Evolutionary conservation across 139 green algal species (phyloP), one percentile per base, ranked within the genome.

Genomic region (Asterochloris sp.): DNA sequence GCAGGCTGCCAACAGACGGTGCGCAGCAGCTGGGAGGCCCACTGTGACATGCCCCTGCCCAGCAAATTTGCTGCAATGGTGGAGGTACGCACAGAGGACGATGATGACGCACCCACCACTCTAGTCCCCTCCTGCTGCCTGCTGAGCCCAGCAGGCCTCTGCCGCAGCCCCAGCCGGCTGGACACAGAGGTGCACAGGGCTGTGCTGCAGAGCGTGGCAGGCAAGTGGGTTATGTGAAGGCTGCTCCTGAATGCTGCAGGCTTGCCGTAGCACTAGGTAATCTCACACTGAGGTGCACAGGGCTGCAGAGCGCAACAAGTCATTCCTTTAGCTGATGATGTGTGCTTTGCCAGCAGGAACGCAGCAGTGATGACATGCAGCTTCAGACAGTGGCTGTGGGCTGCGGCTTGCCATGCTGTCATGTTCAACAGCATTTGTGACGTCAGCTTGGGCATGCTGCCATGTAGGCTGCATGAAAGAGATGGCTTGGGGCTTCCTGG

Each of bases 91-190:
- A n/a, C 29, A 62, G 60, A 38, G 60, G 76, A 69, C 47, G 76
- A 80, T n/a, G 67, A n/a, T 0, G 76, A 80, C 24, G 60, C 76
- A 8, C 76, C 60, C 12, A 80, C 76, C n/a, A 23, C 68, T 21
- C 76, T 47, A 47, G 67, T 69, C 24, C 76, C 76, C 15, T 69
- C 60, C 76, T 80, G 76, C 24, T 69, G 76, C 19, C 60, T 80
- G 24, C 23, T 80, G 23, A 24, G 9, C 16, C 54, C 76, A 17
- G 76, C 60, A 67, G 76, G 76, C 19, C 24, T 68, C 13, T 38
- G 24, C 23, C 61, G 47, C n/a, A 47, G 14, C 23, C 23, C 76
- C 38, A n/a, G 68, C 76, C 38, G 38, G 47, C 24, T 47, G 28
- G 60, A n/a, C 24, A 80, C 24, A n/a, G 24, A 69, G 8, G 19